Percentiles rank a stretch among this genome's conserved stretches.
These are phyloP conservation scores for Fusarium mundagurra DNA, from an alignment of 2,329 filamentous ascomycete genomes.

Conservation along the genomic window DNA sequence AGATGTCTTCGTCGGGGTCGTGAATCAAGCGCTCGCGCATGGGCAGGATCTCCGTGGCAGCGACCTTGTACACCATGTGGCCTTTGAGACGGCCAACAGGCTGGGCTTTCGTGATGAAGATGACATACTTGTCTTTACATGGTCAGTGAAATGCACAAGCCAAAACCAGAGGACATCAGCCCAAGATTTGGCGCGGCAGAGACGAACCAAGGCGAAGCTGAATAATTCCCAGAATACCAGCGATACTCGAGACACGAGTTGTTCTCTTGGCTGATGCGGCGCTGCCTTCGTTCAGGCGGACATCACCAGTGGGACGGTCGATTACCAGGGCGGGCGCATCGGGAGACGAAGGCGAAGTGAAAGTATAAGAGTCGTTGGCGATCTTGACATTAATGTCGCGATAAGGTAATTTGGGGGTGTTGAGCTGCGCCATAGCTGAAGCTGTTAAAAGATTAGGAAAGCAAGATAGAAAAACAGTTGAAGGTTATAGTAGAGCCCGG, in stretches of 20 bases:
- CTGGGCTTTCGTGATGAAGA: constrained; percentile 94
- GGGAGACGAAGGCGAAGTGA: constrained; percentile 93
- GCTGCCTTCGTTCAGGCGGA: constrained; percentile 84
- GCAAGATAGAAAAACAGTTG: constrained; percentile 4
- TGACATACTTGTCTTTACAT: constrained; percentile 85
- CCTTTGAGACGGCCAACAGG: constrained; percentile 92
- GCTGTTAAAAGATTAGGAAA: constrained; percentile 23
- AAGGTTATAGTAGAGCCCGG: constrained; percentile 14
- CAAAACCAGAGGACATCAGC: constrained; percentile 5
- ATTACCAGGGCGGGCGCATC: constrained; percentile 88
- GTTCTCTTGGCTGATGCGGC: constrained; percentile 78
- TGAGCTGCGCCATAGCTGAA: constrained; percentile 50
- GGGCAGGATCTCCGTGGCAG: constrained; percentile 90
- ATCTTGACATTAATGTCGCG: constrained; percentile 97
- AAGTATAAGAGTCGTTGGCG: constrained; percentile 91
- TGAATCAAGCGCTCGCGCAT: constrained; percentile 91
- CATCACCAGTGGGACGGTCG: constrained; percentile 90
- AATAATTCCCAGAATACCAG: constrained; percentile 93
- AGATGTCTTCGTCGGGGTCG: constrained; percentile 94
- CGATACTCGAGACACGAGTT: constrained; percentile 84
- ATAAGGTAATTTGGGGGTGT: constrained; percentile 70
- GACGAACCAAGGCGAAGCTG: constrained; percentile 86
- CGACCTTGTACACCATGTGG: constrained; percentile 94
- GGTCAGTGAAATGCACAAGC: constrained; percentile 34
- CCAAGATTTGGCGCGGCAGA: constrained; percentile 21